Base-by-base conservation (phyloP, 225 moss, liverwort and hornwort genomes). In the Polytrichum formosum region DNA sequence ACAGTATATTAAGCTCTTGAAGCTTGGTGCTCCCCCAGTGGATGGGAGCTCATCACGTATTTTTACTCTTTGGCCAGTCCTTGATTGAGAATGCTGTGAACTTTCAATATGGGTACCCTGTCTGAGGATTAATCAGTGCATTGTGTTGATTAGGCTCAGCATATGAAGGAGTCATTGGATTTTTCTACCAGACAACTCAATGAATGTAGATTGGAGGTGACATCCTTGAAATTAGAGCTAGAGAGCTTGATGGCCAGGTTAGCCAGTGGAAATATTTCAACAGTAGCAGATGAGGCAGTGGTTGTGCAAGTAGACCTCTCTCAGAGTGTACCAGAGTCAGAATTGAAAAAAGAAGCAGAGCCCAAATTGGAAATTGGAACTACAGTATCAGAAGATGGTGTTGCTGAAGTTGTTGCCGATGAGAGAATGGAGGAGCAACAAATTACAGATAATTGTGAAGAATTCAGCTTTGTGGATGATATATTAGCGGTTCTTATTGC, bases 221-320 rank as follows among this genome's bases (percentile, higher is more conserved):
- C 94, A 56, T 81, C 89, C 20, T 75, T 97, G 70, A 97, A 97
- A 66, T 80, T 97, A 79, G 92, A 97, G 70, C 76, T 97, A 56
- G 97, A 97, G 65, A 84, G 73, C 64, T 65, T 89, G 82, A 90
- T 77, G 74, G 83, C 85, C 64, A 80, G 77, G 66, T 83, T 65
- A 70, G 75, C 70, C 59, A 76, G 69, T 25, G 83, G 78, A 69
- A 65, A 63, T 25, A 66, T 55, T 22, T 67, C 73, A 63, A 78
- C 62, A 60, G 63, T 65, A 66, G 74, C 72, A 59, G 72, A 78
- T 76, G 53, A 53, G 63, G 20, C 65, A 31, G 33, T 53, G 72
- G 65, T 26, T 29, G 79, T 26, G 35, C 75, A 78, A 23, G 54
- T 67, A 64, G 75, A 77, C 28, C 61, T 73, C 71, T 64, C 71